phyloP scores from a whole-genome alignment of 108 stramenopile genomes.

The Asterionellopsis glacialis region DNA sequence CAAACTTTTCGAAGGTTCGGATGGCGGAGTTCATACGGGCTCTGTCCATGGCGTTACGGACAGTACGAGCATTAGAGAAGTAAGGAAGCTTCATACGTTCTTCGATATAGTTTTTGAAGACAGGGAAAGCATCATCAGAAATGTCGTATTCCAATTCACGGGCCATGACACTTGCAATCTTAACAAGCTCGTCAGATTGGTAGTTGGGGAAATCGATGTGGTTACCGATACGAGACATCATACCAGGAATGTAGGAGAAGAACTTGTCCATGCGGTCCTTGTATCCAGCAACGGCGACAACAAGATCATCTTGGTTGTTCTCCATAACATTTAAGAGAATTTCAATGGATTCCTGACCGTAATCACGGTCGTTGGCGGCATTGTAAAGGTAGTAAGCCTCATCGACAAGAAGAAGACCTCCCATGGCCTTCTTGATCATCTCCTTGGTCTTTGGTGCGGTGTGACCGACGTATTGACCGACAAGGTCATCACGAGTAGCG shows the following conservation, averaged over 20 bases:
- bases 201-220: constrained; percentile 99
- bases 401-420: constrained; percentile 94
- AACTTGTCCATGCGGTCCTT: constrained; percentile 98
- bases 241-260: constrained; percentile 98
- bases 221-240: constrained; percentile 98
- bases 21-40: constrained; percentile 97
- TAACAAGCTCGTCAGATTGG: constrained; percentile 89
- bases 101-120: constrained; percentile 91
- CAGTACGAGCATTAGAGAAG: constrained; percentile 98
- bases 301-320: constrained; percentile 95
- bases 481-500: constrained; percentile 96
- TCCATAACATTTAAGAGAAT: constrained; percentile 99
- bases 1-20: constrained; percentile 90
- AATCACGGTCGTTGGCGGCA: constrained; percentile 97
- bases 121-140: constrained; percentile 50
- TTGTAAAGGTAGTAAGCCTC: constrained; percentile 99
- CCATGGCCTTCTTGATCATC: constrained; percentile 98
- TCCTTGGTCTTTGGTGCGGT: constrained; percentile 99
- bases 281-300: constrained; percentile 97
- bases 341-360: constrained; percentile 98
- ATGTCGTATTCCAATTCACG: constrained; percentile 91
- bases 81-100: constrained; percentile 92
- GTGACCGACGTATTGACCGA: constrained; percentile 98
- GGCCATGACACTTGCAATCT: constrained; percentile 90
- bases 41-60: constrained; percentile 97